Evolutionary conservation across 805 yeast genomes (phyloP).

Genomic region (Priceomyces haplophilus): DNA sequence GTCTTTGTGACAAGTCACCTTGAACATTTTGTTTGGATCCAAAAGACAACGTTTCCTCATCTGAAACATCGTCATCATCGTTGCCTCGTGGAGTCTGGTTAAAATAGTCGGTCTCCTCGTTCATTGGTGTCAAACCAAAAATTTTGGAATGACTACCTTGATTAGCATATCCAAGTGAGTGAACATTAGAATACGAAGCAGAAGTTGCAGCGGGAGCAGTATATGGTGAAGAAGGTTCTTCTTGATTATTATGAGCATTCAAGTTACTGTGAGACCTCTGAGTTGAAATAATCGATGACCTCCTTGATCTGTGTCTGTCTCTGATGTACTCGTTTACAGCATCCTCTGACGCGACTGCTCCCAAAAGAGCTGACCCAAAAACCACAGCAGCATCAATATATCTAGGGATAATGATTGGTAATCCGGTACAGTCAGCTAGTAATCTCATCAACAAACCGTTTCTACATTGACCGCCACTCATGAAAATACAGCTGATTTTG

Average conservation of each 20-base stretch:
- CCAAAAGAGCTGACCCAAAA: constrained; percentile 90
- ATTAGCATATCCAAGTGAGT: constrained; percentile 45
- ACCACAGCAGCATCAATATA: constrained; percentile 97
- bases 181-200: constrained; percentile 57
- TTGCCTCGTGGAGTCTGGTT: constrained; percentile 22
- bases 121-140: constrained; percentile 37
- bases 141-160: constrained; percentile 27
- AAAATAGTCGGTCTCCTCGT: constrained; percentile 42
- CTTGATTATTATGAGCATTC: constrained; percentile 10
- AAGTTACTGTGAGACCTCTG: constrained; percentile 32
- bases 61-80: constrained; percentile 37
- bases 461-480: constrained; percentile 97
- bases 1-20: constrained; percentile 48
- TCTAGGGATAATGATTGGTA: constrained; percentile 88
- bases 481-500: constrained; percentile 66
- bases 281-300: constrained; percentile 28
- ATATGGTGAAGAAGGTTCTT: constrained; percentile 59
- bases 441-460: constrained; percentile 85
- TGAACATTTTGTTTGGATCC: constrained; percentile 57
- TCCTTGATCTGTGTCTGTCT: constrained; percentile 33
- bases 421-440: constrained; percentile 88
- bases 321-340: constrained; percentile 40
- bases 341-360: constrained; percentile 87
- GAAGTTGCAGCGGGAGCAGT: constrained; percentile 75
- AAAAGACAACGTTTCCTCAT: constrained; percentile 53